Evolutionary conservation across 305 asterid species (phyloP).

Genomic region (Euphrasia arctica): DNA sequence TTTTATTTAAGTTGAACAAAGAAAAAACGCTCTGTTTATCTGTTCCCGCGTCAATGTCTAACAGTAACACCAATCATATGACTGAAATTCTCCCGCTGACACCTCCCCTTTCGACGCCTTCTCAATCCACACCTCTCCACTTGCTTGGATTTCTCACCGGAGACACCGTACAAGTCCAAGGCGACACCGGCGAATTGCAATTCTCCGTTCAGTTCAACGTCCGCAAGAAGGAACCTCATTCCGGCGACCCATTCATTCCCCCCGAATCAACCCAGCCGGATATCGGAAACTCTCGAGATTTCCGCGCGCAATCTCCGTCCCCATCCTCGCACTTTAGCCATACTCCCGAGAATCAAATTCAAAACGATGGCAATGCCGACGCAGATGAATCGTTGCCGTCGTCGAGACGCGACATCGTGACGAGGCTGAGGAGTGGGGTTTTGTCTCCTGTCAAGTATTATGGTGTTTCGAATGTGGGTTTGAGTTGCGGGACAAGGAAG

Average conservation of each 20-base stretch:
- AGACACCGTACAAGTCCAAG: conserved; percentile 36
- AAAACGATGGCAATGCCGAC: background rate
- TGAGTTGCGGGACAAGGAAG: conserved; percentile 10
- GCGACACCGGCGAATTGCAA: conserved; percentile 34
- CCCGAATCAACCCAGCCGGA: conserved; percentile 22
- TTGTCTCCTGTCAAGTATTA: conserved; percentile 33
- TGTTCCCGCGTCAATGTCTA: conserved; percentile 20
- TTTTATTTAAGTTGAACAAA: no score
- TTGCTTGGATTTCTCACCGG: conserved; percentile 32
- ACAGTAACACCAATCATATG: background rate
- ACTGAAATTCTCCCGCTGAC: conserved; percentile 10
- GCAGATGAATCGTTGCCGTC: background rate
- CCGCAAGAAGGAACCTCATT: conserved; percentile 19
- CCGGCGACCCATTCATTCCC: background rate
- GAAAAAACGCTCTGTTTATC: background rate
- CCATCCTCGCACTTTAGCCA: conserved; percentile 30
- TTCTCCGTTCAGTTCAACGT: conserved; percentile 39
- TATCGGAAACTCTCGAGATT: conserved; percentile 14
- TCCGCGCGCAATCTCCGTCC: conserved; percentile 11
- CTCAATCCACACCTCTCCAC: conserved; percentile 30
- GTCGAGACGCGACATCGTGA: conserved; percentile 18
- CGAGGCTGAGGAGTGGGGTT: conserved; percentile 42
- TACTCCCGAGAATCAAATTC: conserved; percentile 8
- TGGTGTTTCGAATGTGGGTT: conserved; percentile 11
- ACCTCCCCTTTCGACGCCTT: conserved; percentile 17